Conservation (phyloP, 1,284 basidiomycete genomes). For the Phlebopus sp. region DNA sequence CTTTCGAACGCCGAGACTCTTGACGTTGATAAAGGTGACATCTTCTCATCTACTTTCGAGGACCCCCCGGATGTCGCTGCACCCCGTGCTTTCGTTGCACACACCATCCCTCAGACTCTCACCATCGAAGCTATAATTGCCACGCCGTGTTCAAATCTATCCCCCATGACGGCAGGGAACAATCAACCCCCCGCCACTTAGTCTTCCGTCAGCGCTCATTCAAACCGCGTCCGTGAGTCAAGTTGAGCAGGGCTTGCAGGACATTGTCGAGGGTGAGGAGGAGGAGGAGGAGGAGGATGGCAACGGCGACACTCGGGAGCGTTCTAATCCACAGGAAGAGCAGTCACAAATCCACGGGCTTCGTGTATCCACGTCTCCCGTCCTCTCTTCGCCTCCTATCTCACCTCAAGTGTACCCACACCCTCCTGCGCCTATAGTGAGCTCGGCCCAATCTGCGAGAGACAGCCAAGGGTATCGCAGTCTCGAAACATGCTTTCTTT, state of each 20-base stretch:
- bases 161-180: constrained; percentile 23
- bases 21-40: neutral
- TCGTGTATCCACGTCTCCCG: constrained; percentile 48
- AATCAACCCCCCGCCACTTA: constrained; percentile 37
- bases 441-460: constrained; percentile 15
- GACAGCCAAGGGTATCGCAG: constrained; percentile 24
- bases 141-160: constrained; percentile 35
- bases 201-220: constrained; percentile 34
- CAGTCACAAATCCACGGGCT: constrained; percentile 57
- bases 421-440: constrained; percentile 24
- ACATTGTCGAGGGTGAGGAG: constrained; percentile 54
- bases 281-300: constrained; percentile 33
- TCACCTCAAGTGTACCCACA: constrained; percentile 21
- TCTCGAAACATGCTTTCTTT: constrained; percentile 15
- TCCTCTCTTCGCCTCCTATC: constrained; percentile 23
- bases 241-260: constrained; percentile 40
- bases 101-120: constrained; percentile 12
- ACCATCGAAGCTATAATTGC: constrained; percentile 30
- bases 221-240: constrained; percentile 27
- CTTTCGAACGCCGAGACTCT: constrained; percentile 12
- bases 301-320: constrained; percentile 8
- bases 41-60: too few species aligned
- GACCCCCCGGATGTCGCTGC: neutral
- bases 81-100: neutral
- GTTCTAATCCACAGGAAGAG: constrained; percentile 11